Percentiles rank a stretch among this genome's conserved stretches.
phyloP scores from a whole-genome alignment of 495 filamentous ascomycete genomes.

The Tuber calosporum region DNA sequence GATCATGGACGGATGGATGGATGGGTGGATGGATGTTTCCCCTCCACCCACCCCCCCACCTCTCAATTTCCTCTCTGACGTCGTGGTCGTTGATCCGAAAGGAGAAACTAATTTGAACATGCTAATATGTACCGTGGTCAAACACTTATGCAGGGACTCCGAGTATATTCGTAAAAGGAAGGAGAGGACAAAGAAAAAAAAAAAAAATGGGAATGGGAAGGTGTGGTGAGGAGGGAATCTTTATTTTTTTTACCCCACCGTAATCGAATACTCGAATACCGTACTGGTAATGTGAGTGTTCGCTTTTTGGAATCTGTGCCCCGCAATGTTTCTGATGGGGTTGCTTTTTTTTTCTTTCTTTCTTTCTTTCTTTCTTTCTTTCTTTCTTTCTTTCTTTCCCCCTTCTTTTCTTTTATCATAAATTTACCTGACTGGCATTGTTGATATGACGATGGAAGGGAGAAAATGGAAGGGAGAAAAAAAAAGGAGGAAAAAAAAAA shows the following conservation, averaged over 20 bases:
- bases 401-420: too few species aligned
- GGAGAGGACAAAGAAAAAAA: too few species aligned
- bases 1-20: too few species aligned
- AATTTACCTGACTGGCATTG: too few species aligned
- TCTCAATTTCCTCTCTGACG: background rate
- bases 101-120: too few species aligned
- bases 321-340: background rate
- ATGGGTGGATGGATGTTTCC: too few species aligned
- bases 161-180: too few species aligned
- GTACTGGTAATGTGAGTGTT: background rate
- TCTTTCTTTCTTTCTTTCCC: background rate
- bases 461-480: background rate
- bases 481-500: too few species aligned
- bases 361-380: background rate
- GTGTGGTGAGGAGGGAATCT: background rate
- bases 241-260: background rate
- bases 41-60: too few species aligned
- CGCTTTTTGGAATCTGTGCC: background rate
- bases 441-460: background rate
- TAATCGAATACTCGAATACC: too few species aligned
- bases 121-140: too few species aligned
- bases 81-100: background rate
- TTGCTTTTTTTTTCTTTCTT: background rate
- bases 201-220: background rate
- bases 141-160: constrained; percentile 1